These are phyloP conservation scores for Daldinia loculata DNA, from an alignment of 495 filamentous ascomycete species.

Conservation along the genomic window DNA sequence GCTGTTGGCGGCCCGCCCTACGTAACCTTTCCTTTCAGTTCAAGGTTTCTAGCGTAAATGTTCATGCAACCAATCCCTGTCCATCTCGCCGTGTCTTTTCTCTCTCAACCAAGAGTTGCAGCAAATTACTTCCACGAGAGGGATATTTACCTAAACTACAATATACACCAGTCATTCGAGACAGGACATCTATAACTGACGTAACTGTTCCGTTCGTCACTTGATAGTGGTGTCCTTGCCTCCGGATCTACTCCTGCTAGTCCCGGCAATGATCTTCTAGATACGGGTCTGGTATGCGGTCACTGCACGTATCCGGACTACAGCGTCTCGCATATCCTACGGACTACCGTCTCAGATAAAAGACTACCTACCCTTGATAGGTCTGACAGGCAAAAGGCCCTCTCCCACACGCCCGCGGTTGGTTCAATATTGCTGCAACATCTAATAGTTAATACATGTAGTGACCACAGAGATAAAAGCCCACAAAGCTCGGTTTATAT, in stretches of 20 bases:
- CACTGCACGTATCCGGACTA: not conserved
- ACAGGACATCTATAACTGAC: not conserved
- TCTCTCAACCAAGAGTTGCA: too few species aligned
- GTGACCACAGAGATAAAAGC: not conserved
- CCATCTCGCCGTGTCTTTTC: too few species aligned
- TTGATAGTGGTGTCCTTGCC: not conserved
- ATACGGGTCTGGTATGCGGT: not conserved
- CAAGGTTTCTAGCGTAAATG: too few species aligned
- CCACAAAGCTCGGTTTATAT: not conserved
- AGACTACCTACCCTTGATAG: not conserved
- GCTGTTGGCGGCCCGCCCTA: slow-evolving; percentile 22
- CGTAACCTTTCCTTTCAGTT: slow-evolving; percentile 17
- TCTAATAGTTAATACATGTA: not conserved
- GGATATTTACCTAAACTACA: not conserved
- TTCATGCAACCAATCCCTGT: too few species aligned
- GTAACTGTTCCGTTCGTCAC: not conserved
- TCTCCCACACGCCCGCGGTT: too few species aligned
- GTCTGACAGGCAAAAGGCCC: too few species aligned
- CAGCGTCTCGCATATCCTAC: not conserved
- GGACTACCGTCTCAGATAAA: slow-evolving; percentile 3
- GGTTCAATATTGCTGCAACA: not conserved
- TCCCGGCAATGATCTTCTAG: slow-evolving; percentile 10
- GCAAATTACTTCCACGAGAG: too few species aligned
- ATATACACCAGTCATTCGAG: not conserved
- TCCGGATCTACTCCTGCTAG: slow-evolving; percentile 2